Conservation (phyloP, 208 protist genomes). For the Crithidia mellificae region DNA sequence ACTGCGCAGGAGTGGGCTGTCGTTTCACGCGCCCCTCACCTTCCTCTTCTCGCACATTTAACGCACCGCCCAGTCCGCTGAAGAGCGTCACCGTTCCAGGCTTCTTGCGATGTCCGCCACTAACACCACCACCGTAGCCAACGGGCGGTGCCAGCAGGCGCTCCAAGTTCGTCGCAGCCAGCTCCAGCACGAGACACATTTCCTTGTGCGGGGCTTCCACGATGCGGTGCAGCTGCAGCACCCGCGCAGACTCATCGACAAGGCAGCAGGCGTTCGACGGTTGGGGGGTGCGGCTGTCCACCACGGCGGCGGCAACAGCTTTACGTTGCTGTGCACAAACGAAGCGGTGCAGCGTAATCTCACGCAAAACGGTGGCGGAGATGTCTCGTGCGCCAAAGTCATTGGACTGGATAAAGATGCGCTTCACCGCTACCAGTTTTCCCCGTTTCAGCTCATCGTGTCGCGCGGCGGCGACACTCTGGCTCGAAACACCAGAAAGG, state of each 20-base stretch:
- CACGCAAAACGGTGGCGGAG: constrained; percentile 69
- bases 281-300: not conserved
- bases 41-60: not conserved
- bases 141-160: constrained; percentile 34
- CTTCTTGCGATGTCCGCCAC: constrained; percentile 13
- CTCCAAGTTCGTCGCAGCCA: constrained; percentile 65
- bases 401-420: constrained; percentile 72
- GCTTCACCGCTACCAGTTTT: constrained; percentile 71
- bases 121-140: constrained; percentile 1
- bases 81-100: constrained; percentile 23
- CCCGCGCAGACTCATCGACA: constrained; percentile 37
- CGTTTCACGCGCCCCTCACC: too few species aligned
- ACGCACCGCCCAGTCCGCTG: not conserved
- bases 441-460: too few species aligned
- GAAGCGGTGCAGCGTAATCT: constrained; percentile 67
- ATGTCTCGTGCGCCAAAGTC: constrained; percentile 75
- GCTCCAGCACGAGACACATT: constrained; percentile 82
- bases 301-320: too few species aligned
- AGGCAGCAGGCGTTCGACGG: not conserved
- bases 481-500: too few species aligned
- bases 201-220: constrained; percentile 82
- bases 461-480: too few species aligned
- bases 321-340: constrained; percentile 27
- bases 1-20: too few species aligned
- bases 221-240: constrained; percentile 54